Evolutionary conservation across 2,329 filamentous ascomycete species (phyloP).

Genomic region (Decorospora gaudefroyi): DNA sequence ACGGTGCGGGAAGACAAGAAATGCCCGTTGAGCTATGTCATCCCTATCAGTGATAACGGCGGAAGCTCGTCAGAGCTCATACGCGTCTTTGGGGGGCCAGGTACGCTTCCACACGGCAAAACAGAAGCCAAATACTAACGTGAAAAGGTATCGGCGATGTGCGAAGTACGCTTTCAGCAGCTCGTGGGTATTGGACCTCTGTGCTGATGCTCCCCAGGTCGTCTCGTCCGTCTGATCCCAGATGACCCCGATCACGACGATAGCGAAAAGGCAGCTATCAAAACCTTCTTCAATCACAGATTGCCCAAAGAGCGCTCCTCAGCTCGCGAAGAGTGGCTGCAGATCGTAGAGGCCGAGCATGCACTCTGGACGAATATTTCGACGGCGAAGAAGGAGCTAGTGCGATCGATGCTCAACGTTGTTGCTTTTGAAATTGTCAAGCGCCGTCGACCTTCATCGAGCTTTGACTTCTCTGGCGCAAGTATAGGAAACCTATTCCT

Average conservation of each 20-base stretch:
- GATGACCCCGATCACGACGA: conserved; percentile 58
- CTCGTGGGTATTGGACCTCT: not conserved
- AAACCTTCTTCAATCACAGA: conserved; percentile 84
- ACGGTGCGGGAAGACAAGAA: conserved; percentile 63
- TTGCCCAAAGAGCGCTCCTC: conserved; percentile 64
- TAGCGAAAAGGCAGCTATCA: conserved; percentile 69
- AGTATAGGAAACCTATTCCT: conserved; percentile 59
- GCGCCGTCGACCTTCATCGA: conserved; percentile 51
- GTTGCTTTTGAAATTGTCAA: conserved; percentile 58
- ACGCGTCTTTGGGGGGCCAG: conserved; percentile 90
- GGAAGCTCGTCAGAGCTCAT: conserved; percentile 93
- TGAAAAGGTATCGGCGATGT: conserved; percentile 69
- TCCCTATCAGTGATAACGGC: conserved; percentile 95
- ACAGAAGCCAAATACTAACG: conserved; percentile 3
- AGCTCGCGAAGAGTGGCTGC: conserved; percentile 81
- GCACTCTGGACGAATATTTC: conserved; percentile 67
- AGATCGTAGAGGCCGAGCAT: conserved; percentile 83
- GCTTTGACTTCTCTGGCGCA: conserved; percentile 56
- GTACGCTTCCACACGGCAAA: conserved; percentile 54
- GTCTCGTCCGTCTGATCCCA: conserved; percentile 88
- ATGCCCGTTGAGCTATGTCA: conserved; percentile 78
- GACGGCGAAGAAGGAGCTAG: conserved; percentile 57
- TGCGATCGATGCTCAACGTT: conserved; percentile 56
- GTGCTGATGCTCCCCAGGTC: conserved; percentile 58
- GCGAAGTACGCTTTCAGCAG: conserved; percentile 61